Evolutionary conservation across 1,139 yeast genomes (phyloP).

Genomic region (Candida sanyaensis): DNA sequence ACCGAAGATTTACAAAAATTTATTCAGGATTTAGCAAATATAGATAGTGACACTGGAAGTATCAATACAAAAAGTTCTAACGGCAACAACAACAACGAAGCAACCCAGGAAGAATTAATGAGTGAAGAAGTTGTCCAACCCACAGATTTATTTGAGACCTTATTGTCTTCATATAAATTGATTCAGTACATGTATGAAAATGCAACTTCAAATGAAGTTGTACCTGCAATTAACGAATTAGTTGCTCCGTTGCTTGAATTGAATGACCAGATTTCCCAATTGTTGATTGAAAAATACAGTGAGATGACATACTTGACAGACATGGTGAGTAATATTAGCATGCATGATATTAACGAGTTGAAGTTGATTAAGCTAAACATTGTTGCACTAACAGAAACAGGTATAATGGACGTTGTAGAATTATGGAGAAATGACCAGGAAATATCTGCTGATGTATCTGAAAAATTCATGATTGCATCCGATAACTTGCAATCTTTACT

Average conservation of each 20-base stretch:
- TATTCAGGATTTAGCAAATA: slow-evolving; percentile 25
- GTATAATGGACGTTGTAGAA: slow-evolving; percentile 19
- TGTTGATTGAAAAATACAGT: slow-evolving; percentile 25
- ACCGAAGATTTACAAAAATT: slow-evolving; percentile 27
- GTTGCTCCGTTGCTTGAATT: slow-evolving; percentile 20
- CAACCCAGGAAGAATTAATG: slow-evolving; percentile 23
- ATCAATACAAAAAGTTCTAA: background rate
- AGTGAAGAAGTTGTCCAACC: slow-evolving; percentile 39
- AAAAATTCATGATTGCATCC: slow-evolving; percentile 40
- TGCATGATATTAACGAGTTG: slow-evolving; percentile 26
- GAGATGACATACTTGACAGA: slow-evolving; percentile 21
- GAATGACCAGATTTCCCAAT: slow-evolving; percentile 24
- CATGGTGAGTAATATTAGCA: slow-evolving; percentile 27
- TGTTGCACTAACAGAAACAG: slow-evolving; percentile 20
- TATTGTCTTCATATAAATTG: slow-evolving; percentile 31
- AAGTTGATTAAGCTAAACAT: slow-evolving; percentile 26
- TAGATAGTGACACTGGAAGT: slow-evolving; percentile 7
- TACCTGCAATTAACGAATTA: slow-evolving; percentile 3
- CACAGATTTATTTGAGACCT: slow-evolving; percentile 39
- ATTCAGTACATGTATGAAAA: slow-evolving; percentile 34
- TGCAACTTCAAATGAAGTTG: slow-evolving; percentile 9
- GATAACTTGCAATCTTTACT: slow-evolving; percentile 46
- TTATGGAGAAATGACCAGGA: slow-evolving; percentile 24
- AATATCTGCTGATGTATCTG: slow-evolving; percentile 29
- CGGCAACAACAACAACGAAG: slow-evolving; percentile 8